Conservation (phyloP, 2,329 filamentous ascomycete species). For the Cadophora sp. region DNA sequence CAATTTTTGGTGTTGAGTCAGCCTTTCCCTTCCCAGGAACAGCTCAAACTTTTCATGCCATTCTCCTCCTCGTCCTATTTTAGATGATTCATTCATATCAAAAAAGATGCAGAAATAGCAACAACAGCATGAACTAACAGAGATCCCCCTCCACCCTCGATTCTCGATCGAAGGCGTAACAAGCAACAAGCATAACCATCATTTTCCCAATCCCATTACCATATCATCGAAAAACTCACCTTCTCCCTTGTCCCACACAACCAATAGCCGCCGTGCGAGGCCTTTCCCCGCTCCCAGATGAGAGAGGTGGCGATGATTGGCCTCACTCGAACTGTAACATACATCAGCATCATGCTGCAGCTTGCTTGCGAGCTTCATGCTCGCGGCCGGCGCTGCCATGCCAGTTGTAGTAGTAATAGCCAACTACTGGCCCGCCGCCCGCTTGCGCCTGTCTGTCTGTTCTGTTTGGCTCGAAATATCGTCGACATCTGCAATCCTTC, state of each 20-base stretch:
- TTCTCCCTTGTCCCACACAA: conserved; percentile 37
- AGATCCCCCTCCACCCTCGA: conserved; percentile 4
- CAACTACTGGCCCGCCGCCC: conserved; percentile 22
- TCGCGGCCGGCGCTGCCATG: conserved; percentile 29
- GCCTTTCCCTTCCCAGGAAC: conserved; percentile 25
- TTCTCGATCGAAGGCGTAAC: conserved; percentile 16
- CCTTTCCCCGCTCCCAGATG: conserved; percentile 37
- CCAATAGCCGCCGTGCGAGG: conserved; percentile 31
- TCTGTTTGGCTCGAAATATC: conserved; percentile 11
- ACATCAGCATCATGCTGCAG: conserved; percentile 27
- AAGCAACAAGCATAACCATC: conserved; percentile 27
- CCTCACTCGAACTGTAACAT: conserved; percentile 31
- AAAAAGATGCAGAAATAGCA: not conserved
- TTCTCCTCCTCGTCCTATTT: not conserved
- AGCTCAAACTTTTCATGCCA: not conserved
- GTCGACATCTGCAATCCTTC: conserved; percentile 24
- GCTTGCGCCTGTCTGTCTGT: conserved; percentile 15
- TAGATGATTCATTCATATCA: not conserved
- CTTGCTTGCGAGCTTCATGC: conserved; percentile 34
- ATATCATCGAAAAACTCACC: conserved; percentile 23
- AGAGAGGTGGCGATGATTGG: conserved; percentile 36
- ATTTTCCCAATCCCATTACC: conserved; percentile 26
- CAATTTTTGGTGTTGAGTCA: conserved; percentile 25
- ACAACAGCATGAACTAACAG: not conserved
- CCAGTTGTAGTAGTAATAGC: conserved; percentile 6